Evolutionary conservation across 345 rosid species (phyloP).

Genomic region (Cardamine chenopodiifolia): DNA sequence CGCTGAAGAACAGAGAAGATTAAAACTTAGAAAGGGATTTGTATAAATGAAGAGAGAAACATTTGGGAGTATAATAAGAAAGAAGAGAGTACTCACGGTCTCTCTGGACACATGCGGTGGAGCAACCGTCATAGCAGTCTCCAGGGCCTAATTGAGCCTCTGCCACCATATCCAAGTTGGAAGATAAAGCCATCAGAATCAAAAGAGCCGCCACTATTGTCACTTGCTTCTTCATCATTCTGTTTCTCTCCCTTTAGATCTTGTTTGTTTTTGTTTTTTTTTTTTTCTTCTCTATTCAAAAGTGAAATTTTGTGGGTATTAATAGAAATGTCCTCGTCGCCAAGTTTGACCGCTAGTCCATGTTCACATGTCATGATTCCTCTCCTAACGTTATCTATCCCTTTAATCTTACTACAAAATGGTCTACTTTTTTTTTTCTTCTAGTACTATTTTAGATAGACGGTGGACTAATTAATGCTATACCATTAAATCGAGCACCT

Average conservation of each 20-base stretch:
- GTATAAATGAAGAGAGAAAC: background rate
- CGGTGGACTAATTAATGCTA: constrained; percentile 4
- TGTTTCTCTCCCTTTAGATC: background rate
- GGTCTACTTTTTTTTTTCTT: background rate
- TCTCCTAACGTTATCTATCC: constrained; percentile 15
- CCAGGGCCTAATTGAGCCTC: constrained; percentile 44
- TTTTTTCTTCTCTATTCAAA: background rate
- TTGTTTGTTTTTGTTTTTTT: constrained; percentile 4
- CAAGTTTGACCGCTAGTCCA: constrained; percentile 38
- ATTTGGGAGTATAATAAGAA: background rate
- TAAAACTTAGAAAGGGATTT: background rate
- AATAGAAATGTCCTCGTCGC: constrained; percentile 39
- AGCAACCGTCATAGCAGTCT: constrained; percentile 58
- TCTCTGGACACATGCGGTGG: constrained; percentile 53
- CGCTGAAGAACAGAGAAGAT: constrained; percentile 36
- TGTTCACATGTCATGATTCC: constrained; percentile 31
- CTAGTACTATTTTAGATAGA: background rate
- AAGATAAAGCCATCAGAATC: constrained; percentile 34
- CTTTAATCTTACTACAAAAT: constrained; percentile 1
- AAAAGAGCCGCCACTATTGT: constrained; percentile 29
- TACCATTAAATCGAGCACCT: background rate
- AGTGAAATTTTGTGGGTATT: constrained; percentile 17
- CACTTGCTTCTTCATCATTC: constrained; percentile 40
- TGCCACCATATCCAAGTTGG: constrained; percentile 37
- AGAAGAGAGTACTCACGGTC: constrained; percentile 39